phyloP scores from a whole-genome alignment of 2,329 filamentous ascomycete species.

The Claviceps maximensis region DNA sequence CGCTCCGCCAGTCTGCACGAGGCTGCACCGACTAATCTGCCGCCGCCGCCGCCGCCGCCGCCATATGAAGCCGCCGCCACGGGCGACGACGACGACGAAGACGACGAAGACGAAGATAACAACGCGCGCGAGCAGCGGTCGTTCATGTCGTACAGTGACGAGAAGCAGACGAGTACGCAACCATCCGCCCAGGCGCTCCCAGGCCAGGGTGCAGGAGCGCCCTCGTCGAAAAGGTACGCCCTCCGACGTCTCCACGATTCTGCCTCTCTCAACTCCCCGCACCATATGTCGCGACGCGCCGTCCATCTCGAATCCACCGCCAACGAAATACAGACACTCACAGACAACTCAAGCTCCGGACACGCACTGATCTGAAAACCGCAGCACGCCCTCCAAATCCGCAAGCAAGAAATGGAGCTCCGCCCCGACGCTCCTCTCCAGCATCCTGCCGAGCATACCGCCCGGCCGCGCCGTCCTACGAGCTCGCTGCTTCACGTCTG shows the following conservation, averaged over 20 bases:
- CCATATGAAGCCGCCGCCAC: background rate
- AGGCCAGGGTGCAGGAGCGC: background rate
- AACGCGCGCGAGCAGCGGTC: background rate
- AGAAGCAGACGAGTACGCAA: background rate
- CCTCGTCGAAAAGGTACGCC: background rate
- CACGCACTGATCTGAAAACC: background rate
- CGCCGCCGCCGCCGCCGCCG: conserved; percentile 1
- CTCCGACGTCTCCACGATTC: background rate
- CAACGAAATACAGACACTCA: background rate
- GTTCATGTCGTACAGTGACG: background rate
- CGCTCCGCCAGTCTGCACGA: background rate
- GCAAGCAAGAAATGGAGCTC: conserved; percentile 1
- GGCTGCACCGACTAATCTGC: background rate
- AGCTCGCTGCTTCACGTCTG: conserved; percentile 2
- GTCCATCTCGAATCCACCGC: background rate
- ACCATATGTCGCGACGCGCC: background rate
- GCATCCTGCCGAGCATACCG: conserved; percentile 3
- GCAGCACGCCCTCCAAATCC: background rate
- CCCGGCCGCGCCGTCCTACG: background rate
- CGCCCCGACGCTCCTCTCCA: background rate
- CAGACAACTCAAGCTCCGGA: too few relatives aligned
- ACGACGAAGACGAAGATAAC: background rate
- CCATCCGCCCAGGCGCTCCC: background rate
- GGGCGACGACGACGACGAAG: background rate
- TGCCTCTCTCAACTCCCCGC: too few relatives aligned